These are phyloP conservation scores for Paraphysoderma sedebokerense DNA, from an alignment of 371 early-diverging fungal genomes.

Conservation along the genomic window DNA sequence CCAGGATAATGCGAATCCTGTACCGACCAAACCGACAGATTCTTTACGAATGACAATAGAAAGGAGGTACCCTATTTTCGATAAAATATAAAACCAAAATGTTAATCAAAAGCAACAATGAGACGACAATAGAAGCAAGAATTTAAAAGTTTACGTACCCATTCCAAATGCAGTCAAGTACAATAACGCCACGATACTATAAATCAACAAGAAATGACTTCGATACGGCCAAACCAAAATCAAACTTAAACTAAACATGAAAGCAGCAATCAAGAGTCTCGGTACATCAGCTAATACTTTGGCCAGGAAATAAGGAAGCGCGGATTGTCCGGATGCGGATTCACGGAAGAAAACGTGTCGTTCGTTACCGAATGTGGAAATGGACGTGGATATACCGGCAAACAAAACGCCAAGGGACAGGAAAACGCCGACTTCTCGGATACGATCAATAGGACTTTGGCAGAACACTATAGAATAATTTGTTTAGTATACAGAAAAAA, in stretches of 20 bases:
- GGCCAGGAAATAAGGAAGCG: slow-evolving; percentile 28
- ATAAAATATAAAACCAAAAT: too few relatives aligned
- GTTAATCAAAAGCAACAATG: slow-evolving; percentile 13
- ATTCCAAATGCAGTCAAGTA: slow-evolving; percentile 16
- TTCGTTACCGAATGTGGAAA: slow-evolving; percentile 29
- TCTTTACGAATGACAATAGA: slow-evolving; percentile 15
- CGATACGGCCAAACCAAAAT: slow-evolving; percentile 18
- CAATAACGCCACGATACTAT: slow-evolving; percentile 5
- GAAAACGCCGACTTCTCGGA: slow-evolving; percentile 18
- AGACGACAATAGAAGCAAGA: slow-evolving; percentile 11
- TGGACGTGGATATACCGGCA: slow-evolving; percentile 18
- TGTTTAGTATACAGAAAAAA: neutral
- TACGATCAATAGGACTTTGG: slow-evolving; percentile 7
- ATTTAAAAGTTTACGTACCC: slow-evolving; percentile 14
- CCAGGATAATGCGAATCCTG: slow-evolving; percentile 26
- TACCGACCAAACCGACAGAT: slow-evolving; percentile 17
- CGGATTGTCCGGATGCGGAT: slow-evolving; percentile 20
- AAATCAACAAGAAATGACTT: slow-evolving; percentile 1
- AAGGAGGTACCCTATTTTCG: slow-evolving; percentile 25
- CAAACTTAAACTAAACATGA: slow-evolving; percentile 27
- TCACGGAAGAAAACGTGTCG: slow-evolving; percentile 32
- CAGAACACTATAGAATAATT: slow-evolving; percentile 10
- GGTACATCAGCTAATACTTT: slow-evolving; percentile 31
- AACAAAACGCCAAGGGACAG: slow-evolving; percentile 18
- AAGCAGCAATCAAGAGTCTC: slow-evolving; percentile 21